phyloP scores from a whole-genome alignment of 2,329 filamentous ascomycete species.

The Colletotrichum coccodes region DNA sequence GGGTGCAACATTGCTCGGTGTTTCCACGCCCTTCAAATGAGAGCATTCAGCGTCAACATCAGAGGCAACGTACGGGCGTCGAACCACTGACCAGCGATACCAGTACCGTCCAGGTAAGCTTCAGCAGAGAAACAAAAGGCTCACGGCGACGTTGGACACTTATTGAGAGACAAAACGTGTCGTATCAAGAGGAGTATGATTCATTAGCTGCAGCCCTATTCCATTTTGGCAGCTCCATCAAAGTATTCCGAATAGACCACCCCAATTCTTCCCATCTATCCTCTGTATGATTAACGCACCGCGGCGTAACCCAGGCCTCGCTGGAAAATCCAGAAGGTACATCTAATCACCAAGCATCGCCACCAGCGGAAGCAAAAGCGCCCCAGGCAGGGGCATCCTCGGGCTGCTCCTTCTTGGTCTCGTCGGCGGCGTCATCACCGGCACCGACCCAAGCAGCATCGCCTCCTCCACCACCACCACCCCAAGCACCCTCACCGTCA shows the following conservation, averaged over 20 bases:
- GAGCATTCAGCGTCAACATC: too few species aligned
- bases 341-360: slow-evolving; percentile 27
- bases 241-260: slow-evolving; percentile 33
- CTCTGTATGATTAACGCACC: background rate
- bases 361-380: slow-evolving; percentile 9
- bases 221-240: slow-evolving; percentile 24
- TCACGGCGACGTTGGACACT: background rate
- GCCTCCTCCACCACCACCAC: slow-evolving; percentile 32
- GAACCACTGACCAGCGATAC: background rate
- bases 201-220: slow-evolving; percentile 25
- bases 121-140: background rate
- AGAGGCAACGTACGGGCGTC: too few species aligned
- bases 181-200: slow-evolving; percentile 2
- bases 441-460: slow-evolving; percentile 35
- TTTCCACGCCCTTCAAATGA: too few species aligned
- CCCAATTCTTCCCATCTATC: slow-evolving; percentile 11
- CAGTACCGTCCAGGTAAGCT: background rate
- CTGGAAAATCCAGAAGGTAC: background rate
- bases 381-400: slow-evolving; percentile 28
- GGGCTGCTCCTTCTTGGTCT: slow-evolving; percentile 5
- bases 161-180: background rate
- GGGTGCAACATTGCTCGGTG: too few species aligned
- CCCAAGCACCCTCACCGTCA: slow-evolving; percentile 34
- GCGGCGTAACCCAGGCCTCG: background rate
- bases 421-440: slow-evolving; percentile 10